Evolutionary conservation across 2,329 filamentous ascomycete genomes (phyloP).

Genomic region (Curvularia hawaiiensis): DNA sequence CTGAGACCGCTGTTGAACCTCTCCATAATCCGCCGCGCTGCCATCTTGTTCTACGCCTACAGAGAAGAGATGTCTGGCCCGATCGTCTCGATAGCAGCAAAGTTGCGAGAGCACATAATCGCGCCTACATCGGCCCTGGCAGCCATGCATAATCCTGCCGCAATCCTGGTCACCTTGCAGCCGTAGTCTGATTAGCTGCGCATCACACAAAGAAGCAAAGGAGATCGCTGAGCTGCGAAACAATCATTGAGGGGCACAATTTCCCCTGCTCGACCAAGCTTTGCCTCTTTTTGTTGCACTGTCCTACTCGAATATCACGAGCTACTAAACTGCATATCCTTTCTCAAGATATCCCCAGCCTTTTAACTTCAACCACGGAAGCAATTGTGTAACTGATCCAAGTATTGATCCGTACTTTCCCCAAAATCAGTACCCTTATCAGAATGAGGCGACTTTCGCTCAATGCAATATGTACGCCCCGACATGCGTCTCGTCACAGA

Average conservation of each 20-base stretch:
- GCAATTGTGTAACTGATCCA: background rate
- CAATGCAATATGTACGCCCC: slow-evolving; percentile 5
- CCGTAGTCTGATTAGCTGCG: background rate
- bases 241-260: background rate
- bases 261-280: background rate
- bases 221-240: background rate
- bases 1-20: background rate
- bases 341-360: background rate
- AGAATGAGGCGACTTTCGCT: slow-evolving; percentile 1
- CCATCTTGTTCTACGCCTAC: background rate
- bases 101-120: background rate
- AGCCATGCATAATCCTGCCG: background rate
- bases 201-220: background rate
- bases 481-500: slow-evolving; percentile 3
- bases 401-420: background rate
- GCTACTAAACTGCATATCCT: background rate
- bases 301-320: background rate
- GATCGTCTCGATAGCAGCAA: background rate
- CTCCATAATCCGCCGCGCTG: background rate
- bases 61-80: background rate
- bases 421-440: background rate
- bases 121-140: background rate
- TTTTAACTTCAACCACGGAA: background rate
- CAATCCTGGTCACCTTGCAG: background rate
- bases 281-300: background rate